Evolutionary conservation across 768 basidiomycete species (phyloP).

Genomic region (Serendipita sp.): DNA sequence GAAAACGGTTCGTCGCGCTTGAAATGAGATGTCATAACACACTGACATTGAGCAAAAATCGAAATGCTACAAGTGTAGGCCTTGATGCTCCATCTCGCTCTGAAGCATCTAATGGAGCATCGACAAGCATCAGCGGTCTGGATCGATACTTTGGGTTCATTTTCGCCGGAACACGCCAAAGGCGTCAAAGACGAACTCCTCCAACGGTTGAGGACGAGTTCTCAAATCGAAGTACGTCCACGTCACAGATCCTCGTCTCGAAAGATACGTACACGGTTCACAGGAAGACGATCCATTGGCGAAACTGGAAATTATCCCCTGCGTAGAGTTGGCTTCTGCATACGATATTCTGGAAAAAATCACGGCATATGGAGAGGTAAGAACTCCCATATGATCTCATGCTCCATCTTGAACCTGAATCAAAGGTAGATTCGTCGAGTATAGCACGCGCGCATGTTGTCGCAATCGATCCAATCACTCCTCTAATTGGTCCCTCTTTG

Average conservation of each 20-base stretch:
- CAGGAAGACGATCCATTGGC: slow-evolving; percentile 27
- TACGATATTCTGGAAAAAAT: slow-evolving; percentile 35
- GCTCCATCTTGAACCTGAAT: background rate
- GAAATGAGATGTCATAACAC: too few relatives aligned
- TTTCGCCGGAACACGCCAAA: slow-evolving; percentile 35
- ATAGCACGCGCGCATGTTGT: slow-evolving; percentile 27
- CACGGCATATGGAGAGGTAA: slow-evolving; percentile 19
- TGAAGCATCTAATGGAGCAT: slow-evolving; percentile 33
- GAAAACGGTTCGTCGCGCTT: too few relatives aligned
- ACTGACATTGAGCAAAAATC: too few relatives aligned
- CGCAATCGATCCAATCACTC: slow-evolving; percentile 51
- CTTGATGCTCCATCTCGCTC: slow-evolving; percentile 41
- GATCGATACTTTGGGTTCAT: slow-evolving; percentile 60
- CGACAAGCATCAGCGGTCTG: slow-evolving; percentile 34
- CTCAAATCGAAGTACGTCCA: too few relatives aligned
- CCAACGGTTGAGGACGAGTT: too few relatives aligned
- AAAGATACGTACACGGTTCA: slow-evolving; percentile 17
- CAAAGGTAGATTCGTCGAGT: background rate
- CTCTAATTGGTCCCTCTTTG: slow-evolving; percentile 45
- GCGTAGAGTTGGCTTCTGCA: slow-evolving; percentile 42
- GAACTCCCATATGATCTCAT: slow-evolving; percentile 4
- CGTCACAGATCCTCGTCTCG: slow-evolving; percentile 14
- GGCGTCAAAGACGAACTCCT: slow-evolving; percentile 19
- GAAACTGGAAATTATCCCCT: slow-evolving; percentile 40
- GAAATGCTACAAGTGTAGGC: too few relatives aligned